Evolutionary conservation across 1,284 basidiomycete genomes (phyloP), one percentile per base, ranked within the genome.

Genomic region (Schizophyllum commune): DNA sequence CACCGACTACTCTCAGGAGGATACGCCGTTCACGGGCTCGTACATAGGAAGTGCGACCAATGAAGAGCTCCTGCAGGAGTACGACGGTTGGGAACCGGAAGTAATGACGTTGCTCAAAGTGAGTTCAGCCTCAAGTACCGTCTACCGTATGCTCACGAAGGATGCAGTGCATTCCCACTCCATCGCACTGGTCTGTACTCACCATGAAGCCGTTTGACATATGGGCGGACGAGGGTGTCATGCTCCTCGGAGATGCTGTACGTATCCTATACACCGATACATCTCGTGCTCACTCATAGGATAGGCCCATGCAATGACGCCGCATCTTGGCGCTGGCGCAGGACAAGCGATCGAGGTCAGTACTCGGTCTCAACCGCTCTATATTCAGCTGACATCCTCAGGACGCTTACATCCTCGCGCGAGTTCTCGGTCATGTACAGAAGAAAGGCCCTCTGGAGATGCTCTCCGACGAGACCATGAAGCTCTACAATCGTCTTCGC

Each of bases 221-320:
- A 17, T 80, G 73, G 61, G 71, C 73, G 2, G 66, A 68, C 13
- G 75, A 72, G 0, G 67, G 71, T 1, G 73, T 80, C 15, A 75
- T 76, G 4, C 65, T 83, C 5, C 60, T 80, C 4, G 81, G 82
- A 1, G 81, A 83, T 67, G 76, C 81, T 0, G 80, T 77, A 62
- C 52, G 73, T 17, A 3, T 59, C 19, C 68, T 67, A 58, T 32
- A 57, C 34, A 34, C 47, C 27, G 58, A 19, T 51, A 20, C 15
- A 21, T 19, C 51, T 17, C 57, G 32, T 13, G 17, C 9, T 47
- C 2, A 13, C 2, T 53, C 51, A 52, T 13, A 8, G 57, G 56
- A 47, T 55, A 55, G 27, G 53, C 72, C 27, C 76, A 77, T 63
- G 75, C 76, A 3, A 77, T 76, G 75, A 70, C 68, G 27, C 74